Evolutionary conservation across 176 grass and related monocot species (phyloP), one percentile per base, ranked within the genome.

Genomic region (Canna indica): DNA sequence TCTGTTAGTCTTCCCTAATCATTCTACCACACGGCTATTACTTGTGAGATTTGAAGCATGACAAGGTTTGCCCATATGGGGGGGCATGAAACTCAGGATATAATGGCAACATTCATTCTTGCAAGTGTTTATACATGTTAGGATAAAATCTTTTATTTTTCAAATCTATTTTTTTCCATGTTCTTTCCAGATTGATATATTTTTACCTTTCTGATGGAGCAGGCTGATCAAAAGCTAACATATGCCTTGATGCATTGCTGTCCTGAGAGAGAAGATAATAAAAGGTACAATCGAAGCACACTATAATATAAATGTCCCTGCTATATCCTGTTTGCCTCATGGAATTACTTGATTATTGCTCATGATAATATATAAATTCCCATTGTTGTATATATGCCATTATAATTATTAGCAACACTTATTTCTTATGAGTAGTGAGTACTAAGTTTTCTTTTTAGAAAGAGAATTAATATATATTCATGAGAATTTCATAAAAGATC

Each of bases 161-260:
- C 26, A 17, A 7, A 41, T 12, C 36, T 25, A 20, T 39, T 39
- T 67, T 17, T 35, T 8, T 25, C 3, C 64, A 24, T 4, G 18
- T 24, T 16, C 13, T 67, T 12, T 13, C 33, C 6, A 20, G 64
- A 7, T 67, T 39, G 64, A 67, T 22, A 86, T 71, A 75, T 24
- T 57, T 66, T 24, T 58, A 54, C 4, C 70, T 42, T 63, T 84
- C 58, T 67, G 78, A 76, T 82, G 38, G 69, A 81, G 75, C 79
- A 90, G 90, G 94, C 94, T 47, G 86, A 99, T 75, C 84, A 93
- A 75, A 99, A 99, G 59, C 80, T 99, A 48, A 99, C 87, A 46
- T 99, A 93, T 84, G 89, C 90, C 58, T 76, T 99, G 75, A 75
- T 48, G 71, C 64, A 85, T 82, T 93, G 84, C 80, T 83, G 90